Base-by-base conservation (phyloP, 257 asterid species). In the Schizonepeta tenuifolia region DNA sequence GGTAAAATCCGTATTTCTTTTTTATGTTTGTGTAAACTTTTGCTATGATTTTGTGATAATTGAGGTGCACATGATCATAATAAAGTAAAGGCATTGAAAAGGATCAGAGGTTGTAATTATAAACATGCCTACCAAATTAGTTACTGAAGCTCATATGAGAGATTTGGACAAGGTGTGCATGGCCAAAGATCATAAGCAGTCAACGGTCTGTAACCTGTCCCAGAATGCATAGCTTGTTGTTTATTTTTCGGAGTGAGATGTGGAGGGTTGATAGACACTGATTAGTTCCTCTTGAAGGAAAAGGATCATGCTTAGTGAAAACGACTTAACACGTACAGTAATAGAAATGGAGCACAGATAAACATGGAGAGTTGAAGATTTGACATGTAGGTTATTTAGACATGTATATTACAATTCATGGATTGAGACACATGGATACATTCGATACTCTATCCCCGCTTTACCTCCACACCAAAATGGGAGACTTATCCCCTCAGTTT, bases 1-100 rank as follows among this genome's bases (percentile, higher is more conserved):
- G 99, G 99, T 95, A 90, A 75, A 40, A 44, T 26, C 43, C 64
- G 0, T 5, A 58, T 40, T 54, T 46, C 44, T 53, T n/a, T 68
- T 61, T 33, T 74, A 33, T 64, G 11, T 63, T 20, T 75, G 18
- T 55, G 11, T 56, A 31, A 15, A 41, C 40, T 22, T 50, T 62
- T 67, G 50, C 15, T 67, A 14, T 9, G 44, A 21, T 31, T 50
- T 26, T 50, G 31, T 67, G 58, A 60, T 36, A 57, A 35, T 17
- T 50, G 72, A 55, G 35, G 46, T 14, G 54, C 59, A 47, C 13
- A 7, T 24, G 24, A 8, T 49, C 66, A 36, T 56, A 21, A 35
- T 56, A 21, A 35, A 17, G 6, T 28, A 35, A n/a, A 20, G 31
- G 26, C 50, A 47, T 13, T 47, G 66, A 9, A 12, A 62, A 50